A percentile compares a stretch with the other conserved stretches of the same genome.
phyloP scores from a whole-genome alignment of 139 green algal genomes.

The Chlamydomonas sphaeroides region DNA sequence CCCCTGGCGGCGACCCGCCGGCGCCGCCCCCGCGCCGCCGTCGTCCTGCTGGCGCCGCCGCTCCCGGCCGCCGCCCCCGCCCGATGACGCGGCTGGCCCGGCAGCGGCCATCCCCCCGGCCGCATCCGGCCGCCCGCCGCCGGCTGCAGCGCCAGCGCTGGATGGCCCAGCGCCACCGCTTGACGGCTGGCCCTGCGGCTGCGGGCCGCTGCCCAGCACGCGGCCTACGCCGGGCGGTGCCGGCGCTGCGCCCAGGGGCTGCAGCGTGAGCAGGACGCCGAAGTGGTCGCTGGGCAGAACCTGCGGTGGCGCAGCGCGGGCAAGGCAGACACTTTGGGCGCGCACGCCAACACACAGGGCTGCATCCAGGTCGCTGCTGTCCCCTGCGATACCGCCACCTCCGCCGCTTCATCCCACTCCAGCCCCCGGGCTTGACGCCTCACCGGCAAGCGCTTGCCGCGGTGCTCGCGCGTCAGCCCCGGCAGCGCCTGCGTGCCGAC shows the following conservation, averaged over 20 bases:
- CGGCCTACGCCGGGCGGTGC: background rate
- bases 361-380: no score
- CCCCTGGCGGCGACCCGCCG: no score
- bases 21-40: no score
- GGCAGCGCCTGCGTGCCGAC: constrained; percentile 62
- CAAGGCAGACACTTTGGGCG: background rate
- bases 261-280: constrained; percentile 61
- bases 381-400: background rate
- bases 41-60: no score
- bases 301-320: background rate
- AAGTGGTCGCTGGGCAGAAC: constrained; percentile 77
- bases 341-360: background rate
- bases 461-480: constrained; percentile 25
- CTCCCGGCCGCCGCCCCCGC: no score
- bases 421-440: background rate
- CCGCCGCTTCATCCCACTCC: background rate
- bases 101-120: no score
- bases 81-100: no score
- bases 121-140: no score
- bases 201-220: background rate
- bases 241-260: background rate
- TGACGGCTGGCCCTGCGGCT: background rate
- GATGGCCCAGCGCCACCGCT: no score
- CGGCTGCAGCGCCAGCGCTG: no score
- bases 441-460: constrained; percentile 44